These are phyloP conservation scores for Nepenthes gracilis DNA, from an alignment of 148 eudicot genomes.

Conservation along the genomic window DNA sequence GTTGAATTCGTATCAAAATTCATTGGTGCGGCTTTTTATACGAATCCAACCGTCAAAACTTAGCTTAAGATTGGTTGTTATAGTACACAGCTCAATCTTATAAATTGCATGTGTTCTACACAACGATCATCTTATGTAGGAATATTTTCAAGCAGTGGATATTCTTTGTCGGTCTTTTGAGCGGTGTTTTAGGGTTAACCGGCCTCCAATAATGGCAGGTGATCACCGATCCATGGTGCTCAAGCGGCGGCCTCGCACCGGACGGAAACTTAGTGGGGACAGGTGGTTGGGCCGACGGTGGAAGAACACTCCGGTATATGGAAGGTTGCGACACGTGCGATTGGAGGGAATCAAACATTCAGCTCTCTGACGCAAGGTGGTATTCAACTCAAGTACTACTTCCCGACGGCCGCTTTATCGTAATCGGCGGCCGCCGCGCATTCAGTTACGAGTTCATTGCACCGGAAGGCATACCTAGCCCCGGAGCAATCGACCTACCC, in stretches of 20 bases:
- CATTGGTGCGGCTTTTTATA: too few relatives aligned
- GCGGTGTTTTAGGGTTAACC: too few relatives aligned
- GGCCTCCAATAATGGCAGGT: slow-evolving; percentile 21
- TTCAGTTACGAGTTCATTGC: slow-evolving; percentile 51
- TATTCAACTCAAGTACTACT: slow-evolving; percentile 46
- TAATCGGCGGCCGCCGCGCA: slow-evolving; percentile 61
- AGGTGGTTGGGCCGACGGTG: slow-evolving; percentile 56
- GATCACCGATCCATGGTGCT: slow-evolving; percentile 66
- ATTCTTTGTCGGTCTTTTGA: too few relatives aligned
- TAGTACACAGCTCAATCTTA: too few relatives aligned
- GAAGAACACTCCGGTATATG: slow-evolving; percentile 24
- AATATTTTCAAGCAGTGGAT: too few relatives aligned
- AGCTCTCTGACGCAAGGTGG: slow-evolving; percentile 40
- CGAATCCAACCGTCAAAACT: too few relatives aligned
- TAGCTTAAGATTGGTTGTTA: too few relatives aligned
- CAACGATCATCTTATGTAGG: background rate
- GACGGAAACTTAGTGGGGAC: slow-evolving; percentile 52
- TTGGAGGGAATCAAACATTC: slow-evolving; percentile 20
- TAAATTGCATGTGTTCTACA: background rate
- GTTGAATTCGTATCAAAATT: too few relatives aligned
- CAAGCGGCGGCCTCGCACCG: slow-evolving; percentile 53
- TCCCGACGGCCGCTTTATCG: slow-evolving; percentile 36
- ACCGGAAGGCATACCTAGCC: slow-evolving; percentile 15
- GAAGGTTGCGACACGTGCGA: slow-evolving; percentile 21
- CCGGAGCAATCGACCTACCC: slow-evolving; percentile 21